Percentiles rank a stretch among this genome's conserved stretches.
These are phyloP conservation scores for Pelomyxa schiedti DNA, from an alignment of 78 protist genomes.

Conservation along the genomic window DNA sequence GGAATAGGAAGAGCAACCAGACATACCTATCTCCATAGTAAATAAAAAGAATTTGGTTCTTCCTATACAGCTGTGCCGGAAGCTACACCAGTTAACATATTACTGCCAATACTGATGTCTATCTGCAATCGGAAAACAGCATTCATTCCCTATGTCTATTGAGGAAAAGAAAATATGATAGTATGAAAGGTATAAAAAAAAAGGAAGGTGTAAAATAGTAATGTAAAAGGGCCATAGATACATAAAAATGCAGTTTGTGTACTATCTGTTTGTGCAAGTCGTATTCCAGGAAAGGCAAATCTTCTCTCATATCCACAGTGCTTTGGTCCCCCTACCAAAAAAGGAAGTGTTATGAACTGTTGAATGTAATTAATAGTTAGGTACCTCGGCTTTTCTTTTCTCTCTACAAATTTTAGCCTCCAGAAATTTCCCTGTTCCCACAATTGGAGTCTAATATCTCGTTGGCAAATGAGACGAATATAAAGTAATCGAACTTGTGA, in stretches of 20 bases:
- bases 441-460: too few relatives aligned
- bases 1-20: too few relatives aligned
- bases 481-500: too few relatives aligned
- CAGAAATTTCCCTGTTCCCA: not conserved
- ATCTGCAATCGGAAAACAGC: constrained; percentile 56
- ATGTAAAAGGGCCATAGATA: too few relatives aligned
- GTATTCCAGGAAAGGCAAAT: constrained; percentile 76
- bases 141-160: constrained; percentile 71
- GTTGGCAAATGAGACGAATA: too few relatives aligned
- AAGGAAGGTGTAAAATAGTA: too few relatives aligned
- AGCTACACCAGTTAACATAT: constrained; percentile 46
- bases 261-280: constrained; percentile 65
- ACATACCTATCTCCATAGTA: too few relatives aligned
- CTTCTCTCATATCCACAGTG: constrained; percentile 48
- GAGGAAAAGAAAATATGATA: too few relatives aligned
- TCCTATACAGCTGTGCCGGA: constrained; percentile 61
- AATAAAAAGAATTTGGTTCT: too few relatives aligned
- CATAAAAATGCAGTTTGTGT: constrained; percentile 51
- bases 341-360: not conserved
- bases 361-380: not conserved
- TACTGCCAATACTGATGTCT: constrained; percentile 45
- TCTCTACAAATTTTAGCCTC: not conserved
- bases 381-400: not conserved
- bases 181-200: too few relatives aligned
- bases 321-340: constrained; percentile 29